Percentiles rank a stretch among this genome's conserved stretches.
Evolutionary conservation across 2,329 filamentous ascomycete species (phyloP).

Genomic region (Aureobasidium sp.): DNA sequence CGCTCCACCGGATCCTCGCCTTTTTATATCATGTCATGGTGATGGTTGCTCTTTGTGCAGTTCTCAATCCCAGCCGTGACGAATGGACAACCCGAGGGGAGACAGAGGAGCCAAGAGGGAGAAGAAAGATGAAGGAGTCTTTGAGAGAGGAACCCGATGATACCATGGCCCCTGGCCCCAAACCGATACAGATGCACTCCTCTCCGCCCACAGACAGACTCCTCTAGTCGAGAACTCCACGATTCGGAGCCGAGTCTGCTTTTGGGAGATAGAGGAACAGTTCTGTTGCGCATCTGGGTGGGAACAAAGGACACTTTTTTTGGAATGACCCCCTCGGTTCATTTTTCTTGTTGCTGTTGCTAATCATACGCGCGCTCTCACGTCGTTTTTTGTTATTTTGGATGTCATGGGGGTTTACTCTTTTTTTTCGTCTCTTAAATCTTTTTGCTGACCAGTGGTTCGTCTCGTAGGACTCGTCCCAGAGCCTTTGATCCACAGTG

Average conservation of each 20-base stretch:
- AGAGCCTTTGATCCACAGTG: not conserved
- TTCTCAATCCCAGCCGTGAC: constrained; percentile 2
- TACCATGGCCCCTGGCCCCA: not conserved
- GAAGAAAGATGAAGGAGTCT: constrained; percentile 1
- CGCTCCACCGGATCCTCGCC: constrained; percentile 1
- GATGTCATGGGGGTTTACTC: not conserved
- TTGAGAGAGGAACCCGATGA: not conserved
- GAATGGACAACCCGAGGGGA: not conserved
- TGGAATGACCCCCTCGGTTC: not conserved
- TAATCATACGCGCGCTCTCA: not conserved
- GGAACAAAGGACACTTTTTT: not conserved
- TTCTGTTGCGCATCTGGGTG: not conserved
- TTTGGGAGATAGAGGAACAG: not conserved
- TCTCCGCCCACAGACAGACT: not conserved
- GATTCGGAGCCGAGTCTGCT: not conserved
- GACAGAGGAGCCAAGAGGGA: not conserved
- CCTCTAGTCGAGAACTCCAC: not conserved
- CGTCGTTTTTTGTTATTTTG: not conserved
- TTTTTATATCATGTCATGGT: constrained; percentile 6
- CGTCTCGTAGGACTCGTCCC: not conserved
- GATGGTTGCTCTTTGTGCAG: constrained; percentile 7
- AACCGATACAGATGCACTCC: not conserved
- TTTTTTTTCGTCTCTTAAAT: not conserved
- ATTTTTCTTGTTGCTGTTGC: constrained; percentile 1
- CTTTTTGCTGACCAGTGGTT: not conserved